Conservation (phyloP, 2,329 filamentous ascomycete genomes). For the Diaporthe amygdali region DNA sequence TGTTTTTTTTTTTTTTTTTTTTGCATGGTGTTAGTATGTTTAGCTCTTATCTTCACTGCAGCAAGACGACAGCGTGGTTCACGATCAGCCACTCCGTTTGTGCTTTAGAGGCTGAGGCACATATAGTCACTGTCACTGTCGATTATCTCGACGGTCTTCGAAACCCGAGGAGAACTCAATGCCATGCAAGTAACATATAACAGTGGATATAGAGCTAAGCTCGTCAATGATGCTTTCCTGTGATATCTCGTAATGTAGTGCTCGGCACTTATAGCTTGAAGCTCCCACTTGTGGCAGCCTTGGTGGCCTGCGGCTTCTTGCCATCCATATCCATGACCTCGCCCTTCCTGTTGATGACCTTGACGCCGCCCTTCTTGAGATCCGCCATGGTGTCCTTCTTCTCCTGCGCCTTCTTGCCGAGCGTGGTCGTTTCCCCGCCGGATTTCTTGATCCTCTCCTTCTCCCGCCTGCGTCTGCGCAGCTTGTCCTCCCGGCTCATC, state of each 20-base stretch:
- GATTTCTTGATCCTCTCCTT: conserved; percentile 85
- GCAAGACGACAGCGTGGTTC: neutral
- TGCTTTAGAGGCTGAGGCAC: too few species aligned
- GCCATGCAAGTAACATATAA: neutral
- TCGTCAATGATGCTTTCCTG: conserved; percentile 2
- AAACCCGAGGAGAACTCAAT: neutral
- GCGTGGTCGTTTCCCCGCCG: conserved; percentile 52
- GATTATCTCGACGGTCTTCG: neutral
- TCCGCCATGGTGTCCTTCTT: conserved; percentile 54
- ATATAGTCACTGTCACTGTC: too few species aligned
- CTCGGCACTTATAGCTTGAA: conserved; percentile 61
- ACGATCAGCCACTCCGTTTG: too few species aligned
- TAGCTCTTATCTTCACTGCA: neutral
- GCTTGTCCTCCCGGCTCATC: conserved; percentile 86
- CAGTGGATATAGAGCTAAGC: neutral
- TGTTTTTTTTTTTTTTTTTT: neutral
- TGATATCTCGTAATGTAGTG: neutral
- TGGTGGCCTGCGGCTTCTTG: conserved; percentile 67
- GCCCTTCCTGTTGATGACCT: conserved; percentile 89
- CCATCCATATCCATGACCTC: conserved; percentile 85
- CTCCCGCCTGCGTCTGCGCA: conserved; percentile 75
- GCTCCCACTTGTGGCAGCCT: conserved; percentile 57
- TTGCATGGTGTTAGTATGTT: too few species aligned
- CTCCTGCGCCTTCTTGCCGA: conserved; percentile 64
- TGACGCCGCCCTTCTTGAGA: conserved; percentile 75